These are phyloP conservation scores for Monosiga brevicollis DNA, from an alignment of 78 protist species.

Conservation along the genomic window DNA sequence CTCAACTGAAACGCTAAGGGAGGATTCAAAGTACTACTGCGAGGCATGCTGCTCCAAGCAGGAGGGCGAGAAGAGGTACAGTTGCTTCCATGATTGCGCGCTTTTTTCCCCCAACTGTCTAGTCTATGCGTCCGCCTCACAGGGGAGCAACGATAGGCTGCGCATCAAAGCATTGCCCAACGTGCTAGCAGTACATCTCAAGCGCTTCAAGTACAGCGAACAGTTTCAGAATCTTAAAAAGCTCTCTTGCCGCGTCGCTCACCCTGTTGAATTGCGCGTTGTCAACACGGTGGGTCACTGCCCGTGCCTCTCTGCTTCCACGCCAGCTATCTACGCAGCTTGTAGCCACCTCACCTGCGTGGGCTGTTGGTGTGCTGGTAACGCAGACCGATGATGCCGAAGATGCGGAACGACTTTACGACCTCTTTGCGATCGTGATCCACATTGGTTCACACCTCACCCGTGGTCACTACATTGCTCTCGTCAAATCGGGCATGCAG, in stretches of 20 bases:
- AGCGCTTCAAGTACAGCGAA: slow-evolving; percentile 53
- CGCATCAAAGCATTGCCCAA: slow-evolving; percentile 59
- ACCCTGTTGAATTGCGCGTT: slow-evolving; percentile 56
- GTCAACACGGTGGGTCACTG: neutral
- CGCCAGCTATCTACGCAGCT: too few relatives aligned
- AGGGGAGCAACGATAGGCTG: slow-evolving; percentile 25
- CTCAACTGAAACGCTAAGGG: slow-evolving; percentile 40
- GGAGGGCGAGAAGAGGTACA: slow-evolving; percentile 58
- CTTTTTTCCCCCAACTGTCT: neutral
- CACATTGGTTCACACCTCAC: too few relatives aligned
- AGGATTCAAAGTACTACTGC: slow-evolving; percentile 70
- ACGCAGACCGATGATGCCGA: slow-evolving; percentile 15
- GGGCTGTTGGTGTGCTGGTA: neutral
- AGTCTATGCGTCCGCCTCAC: neutral
- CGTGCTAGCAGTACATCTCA: slow-evolving; percentile 69
- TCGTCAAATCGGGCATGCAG: slow-evolving; percentile 32
- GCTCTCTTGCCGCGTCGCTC: slow-evolving; percentile 62
- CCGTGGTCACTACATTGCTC: slow-evolving; percentile 68
- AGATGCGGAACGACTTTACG: slow-evolving; percentile 38
- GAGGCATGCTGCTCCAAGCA: slow-evolving; percentile 61
- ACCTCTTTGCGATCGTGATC: slow-evolving; percentile 61
- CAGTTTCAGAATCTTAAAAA: slow-evolving; percentile 36
- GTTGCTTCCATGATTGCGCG: neutral
- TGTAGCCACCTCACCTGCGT: too few relatives aligned
- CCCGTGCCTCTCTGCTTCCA: neutral